phyloP scores from a whole-genome alignment of 441 rosid genomes.

The Omphalea diandra region DNA sequence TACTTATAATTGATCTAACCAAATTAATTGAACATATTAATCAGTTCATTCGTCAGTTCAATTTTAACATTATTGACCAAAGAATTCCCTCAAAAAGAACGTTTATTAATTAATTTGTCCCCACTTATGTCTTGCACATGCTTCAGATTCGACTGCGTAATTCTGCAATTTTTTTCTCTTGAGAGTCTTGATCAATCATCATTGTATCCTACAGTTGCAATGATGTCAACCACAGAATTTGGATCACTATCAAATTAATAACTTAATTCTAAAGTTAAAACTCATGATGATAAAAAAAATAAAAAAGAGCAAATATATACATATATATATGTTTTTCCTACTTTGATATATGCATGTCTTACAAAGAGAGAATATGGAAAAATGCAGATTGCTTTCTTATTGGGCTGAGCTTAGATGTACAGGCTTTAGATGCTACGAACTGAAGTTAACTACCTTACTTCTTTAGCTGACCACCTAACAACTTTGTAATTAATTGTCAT shows the following conservation, averaged over 20 bases:
- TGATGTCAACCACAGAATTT: neutral
- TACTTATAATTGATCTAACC: no score
- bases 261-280: neutral
- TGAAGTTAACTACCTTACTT: no score
- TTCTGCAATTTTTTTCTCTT: neutral
- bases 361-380: no score
- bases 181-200: conserved; percentile 7
- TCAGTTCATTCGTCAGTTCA: neutral
- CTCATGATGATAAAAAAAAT: neutral
- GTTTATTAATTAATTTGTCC: neutral
- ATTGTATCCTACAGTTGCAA: neutral
- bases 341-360: no score
- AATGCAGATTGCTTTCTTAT: no score
- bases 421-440: no score
- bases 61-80: neutral
- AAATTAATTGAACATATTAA: neutral
- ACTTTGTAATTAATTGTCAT: no score
- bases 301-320: no score
- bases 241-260: neutral
- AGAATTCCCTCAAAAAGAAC: neutral
- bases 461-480: no score
- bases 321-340: no score
- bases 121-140: neutral
- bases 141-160: neutral
- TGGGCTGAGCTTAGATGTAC: no score